A percentile compares a stretch with the other conserved stretches of the same genome.
phyloP scores from a whole-genome alignment of 2,329 filamentous ascomycete genomes.

The Penicillium sp. region DNA sequence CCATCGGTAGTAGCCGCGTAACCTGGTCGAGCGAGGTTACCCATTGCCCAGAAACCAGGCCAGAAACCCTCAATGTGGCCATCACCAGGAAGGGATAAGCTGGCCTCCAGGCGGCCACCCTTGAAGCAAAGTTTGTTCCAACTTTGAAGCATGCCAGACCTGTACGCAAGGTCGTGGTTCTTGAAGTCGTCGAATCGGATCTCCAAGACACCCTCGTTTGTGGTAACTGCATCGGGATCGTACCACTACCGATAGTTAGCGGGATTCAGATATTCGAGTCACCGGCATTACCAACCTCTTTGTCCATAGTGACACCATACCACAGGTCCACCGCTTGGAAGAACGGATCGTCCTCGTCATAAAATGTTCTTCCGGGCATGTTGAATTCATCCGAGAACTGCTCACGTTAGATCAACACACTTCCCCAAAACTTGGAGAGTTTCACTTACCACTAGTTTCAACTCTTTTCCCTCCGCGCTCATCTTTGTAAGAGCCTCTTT shows the following conservation, averaged over 20 bases:
- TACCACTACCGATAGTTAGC: constrained; percentile 57
- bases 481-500: constrained; percentile 56
- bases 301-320: constrained; percentile 70
- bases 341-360: constrained; percentile 68
- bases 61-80: constrained; percentile 70
- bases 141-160: constrained; percentile 72
- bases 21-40: constrained; percentile 68
- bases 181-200: constrained; percentile 65
- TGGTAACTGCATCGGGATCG: constrained; percentile 66
- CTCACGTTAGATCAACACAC: background rate
- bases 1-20: constrained; percentile 70
- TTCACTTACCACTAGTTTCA: constrained; percentile 59
- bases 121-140: constrained; percentile 76
- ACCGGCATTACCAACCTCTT: constrained; percentile 52
- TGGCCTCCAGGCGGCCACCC: constrained; percentile 68
- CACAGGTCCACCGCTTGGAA: constrained; percentile 68
- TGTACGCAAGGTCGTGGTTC: constrained; percentile 65
- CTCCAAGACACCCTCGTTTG: constrained; percentile 62
- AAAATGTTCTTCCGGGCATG: constrained; percentile 66
- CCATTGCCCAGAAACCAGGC: constrained; percentile 77
- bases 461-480: constrained; percentile 59
- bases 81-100: constrained; percentile 66
- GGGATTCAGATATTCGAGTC: background rate
- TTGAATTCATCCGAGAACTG: constrained; percentile 74
- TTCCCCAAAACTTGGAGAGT: background rate